These are phyloP conservation scores for Grigorovia yakushimaensis DNA, from an alignment of 805 yeast species.

Conservation along the genomic window DNA sequence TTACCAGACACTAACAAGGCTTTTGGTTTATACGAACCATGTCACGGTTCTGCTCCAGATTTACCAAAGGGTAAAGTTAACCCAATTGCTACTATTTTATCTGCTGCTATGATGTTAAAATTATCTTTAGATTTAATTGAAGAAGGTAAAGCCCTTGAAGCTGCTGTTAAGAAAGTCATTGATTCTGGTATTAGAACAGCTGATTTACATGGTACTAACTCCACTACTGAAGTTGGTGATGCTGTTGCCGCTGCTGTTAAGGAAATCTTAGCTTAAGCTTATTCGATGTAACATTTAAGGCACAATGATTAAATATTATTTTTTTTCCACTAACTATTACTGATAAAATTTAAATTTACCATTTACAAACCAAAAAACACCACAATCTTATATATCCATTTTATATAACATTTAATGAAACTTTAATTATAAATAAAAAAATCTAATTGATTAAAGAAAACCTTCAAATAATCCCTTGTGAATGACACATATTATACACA, in stretches of 20 bases:
- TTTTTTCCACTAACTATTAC: neutral
- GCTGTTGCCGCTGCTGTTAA: constrained; percentile 73
- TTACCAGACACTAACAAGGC: constrained; percentile 91
- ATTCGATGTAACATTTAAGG: no score
- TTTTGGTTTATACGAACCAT: constrained; percentile 95
- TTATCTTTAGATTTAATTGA: constrained; percentile 72
- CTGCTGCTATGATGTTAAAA: constrained; percentile 96
- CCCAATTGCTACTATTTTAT: constrained; percentile 90
- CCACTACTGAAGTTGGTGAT: constrained; percentile 89
- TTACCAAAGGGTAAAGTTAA: constrained; percentile 79
- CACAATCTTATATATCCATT: neutral
- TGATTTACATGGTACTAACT: constrained; percentile 71
- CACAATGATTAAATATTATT: no score
- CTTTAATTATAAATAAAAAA: neutral
- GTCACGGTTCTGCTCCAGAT: constrained; percentile 98
- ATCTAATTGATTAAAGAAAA: no score
- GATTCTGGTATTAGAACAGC: constrained; percentile 84
- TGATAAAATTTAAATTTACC: neutral
- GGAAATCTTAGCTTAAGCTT: constrained; percentile 33
- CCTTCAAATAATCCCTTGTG: no score
- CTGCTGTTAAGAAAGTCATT: constrained; percentile 74
- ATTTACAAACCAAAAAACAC: no score
- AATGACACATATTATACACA: no score
- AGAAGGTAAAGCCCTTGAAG: constrained; percentile 83
- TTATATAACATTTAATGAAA: neutral